Evolutionary conservation across 352 stramenopile species (phyloP).

Genomic region (Pythium scleroteichum): DNA sequence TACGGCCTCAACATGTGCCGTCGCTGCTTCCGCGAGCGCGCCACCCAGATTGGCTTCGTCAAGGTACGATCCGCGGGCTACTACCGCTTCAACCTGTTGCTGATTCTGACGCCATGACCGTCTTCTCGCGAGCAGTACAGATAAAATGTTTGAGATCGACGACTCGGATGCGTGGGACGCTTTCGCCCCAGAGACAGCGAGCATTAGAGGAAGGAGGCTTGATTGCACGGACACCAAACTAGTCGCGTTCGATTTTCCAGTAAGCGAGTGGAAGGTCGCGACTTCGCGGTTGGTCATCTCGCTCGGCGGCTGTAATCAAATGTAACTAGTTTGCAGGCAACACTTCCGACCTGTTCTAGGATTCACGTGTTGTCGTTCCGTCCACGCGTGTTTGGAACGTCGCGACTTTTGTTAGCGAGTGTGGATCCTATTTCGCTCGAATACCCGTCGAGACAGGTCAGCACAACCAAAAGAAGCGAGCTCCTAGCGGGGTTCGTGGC

Average conservation of each 20-base stretch:
- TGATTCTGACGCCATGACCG: constrained; percentile 5
- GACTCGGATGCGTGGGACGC: constrained; percentile 27
- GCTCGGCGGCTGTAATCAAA: constrained; percentile 23
- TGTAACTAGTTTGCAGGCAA: constrained; percentile 36
- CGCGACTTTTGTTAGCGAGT: too few species aligned
- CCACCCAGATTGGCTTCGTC: constrained; percentile 94
- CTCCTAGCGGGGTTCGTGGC: too few species aligned
- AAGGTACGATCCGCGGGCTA: constrained; percentile 61
- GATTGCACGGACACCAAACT: constrained; percentile 29
- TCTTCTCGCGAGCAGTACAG: constrained; percentile 28
- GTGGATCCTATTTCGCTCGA: too few species aligned
- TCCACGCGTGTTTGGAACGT: background rate
- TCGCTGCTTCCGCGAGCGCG: constrained; percentile 95
- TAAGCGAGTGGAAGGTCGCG: background rate
- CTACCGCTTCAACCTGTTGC: background rate
- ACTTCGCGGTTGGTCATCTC: constrained; percentile 3
- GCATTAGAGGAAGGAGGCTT: constrained; percentile 31
- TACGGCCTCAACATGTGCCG: constrained; percentile 96
- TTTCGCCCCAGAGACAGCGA: constrained; percentile 21
- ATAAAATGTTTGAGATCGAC: constrained; percentile 28
- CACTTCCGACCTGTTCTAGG: constrained; percentile 25
- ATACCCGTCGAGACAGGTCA: too few species aligned
- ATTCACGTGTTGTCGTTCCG: background rate
- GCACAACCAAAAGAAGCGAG: too few species aligned
- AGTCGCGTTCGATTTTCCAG: constrained; percentile 17